These are phyloP conservation scores for Sanghuangporus sanghuang DNA, from an alignment of 1,284 basidiomycete species.

Conservation along the genomic window DNA sequence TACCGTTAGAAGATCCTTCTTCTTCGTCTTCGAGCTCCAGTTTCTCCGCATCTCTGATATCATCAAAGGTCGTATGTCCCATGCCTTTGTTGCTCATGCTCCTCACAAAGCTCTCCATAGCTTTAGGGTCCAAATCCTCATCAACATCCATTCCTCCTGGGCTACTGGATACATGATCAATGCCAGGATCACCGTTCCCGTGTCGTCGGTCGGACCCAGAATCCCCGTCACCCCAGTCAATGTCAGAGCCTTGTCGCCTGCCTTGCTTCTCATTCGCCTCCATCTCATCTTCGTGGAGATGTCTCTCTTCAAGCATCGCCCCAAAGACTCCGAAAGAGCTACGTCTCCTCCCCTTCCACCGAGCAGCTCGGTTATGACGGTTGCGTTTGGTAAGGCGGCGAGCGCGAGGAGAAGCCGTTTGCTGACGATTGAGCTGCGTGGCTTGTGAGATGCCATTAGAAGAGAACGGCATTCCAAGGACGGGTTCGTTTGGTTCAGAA, in stretches of 20 bases:
- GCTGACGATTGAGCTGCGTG: slow-evolving; percentile 2
- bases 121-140: slow-evolving; percentile 38
- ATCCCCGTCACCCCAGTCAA: slow-evolving; percentile 63
- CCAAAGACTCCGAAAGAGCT: slow-evolving; percentile 45
- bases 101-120: slow-evolving; percentile 51
- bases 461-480: slow-evolving; percentile 2
- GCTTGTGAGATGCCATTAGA: neutral
- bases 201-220: slow-evolving; percentile 28
- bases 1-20: slow-evolving; percentile 21
- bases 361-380: slow-evolving; percentile 19
- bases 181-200: slow-evolving; percentile 24
- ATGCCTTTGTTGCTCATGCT: slow-evolving; percentile 47
- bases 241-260: slow-evolving; percentile 56
- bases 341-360: slow-evolving; percentile 27
- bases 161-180: slow-evolving; percentile 33
- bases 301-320: slow-evolving; percentile 51
- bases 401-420: neutral
- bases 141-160: slow-evolving; percentile 57
- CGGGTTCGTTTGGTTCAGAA: neutral
- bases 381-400: slow-evolving; percentile 13
- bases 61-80: slow-evolving; percentile 56
- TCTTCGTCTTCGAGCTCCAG: slow-evolving; percentile 52
- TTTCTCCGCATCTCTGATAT: slow-evolving; percentile 50
- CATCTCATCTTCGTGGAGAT: slow-evolving; percentile 37
- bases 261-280: slow-evolving; percentile 27